Conservation (phyloP, 2,329 filamentous ascomycete species). For the Fusarium illudens region DNA sequence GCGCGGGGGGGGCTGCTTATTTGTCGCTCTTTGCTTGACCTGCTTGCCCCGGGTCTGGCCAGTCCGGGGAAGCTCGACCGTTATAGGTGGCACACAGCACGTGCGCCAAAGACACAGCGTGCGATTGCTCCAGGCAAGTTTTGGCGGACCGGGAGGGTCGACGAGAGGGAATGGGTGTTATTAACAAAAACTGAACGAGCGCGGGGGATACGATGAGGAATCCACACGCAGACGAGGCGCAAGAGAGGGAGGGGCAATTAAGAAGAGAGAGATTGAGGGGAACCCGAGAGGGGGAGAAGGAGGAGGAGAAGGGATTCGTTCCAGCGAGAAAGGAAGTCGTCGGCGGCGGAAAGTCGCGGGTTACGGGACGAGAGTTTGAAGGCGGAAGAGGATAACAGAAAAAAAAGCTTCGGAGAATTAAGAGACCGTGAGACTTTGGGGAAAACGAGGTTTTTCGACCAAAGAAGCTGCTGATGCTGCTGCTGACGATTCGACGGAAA, state of each 20-base stretch:
- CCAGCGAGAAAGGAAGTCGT: neutral
- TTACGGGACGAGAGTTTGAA: constrained; percentile 4
- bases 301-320: neutral
- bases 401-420: constrained; percentile 26
- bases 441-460: neutral
- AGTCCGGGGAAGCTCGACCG: constrained; percentile 14
- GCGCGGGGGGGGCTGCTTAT: constrained; percentile 18
- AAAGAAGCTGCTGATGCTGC: too few relatives aligned
- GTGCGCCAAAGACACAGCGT: constrained; percentile 4
- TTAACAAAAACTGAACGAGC: constrained; percentile 15
- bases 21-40: constrained; percentile 25
- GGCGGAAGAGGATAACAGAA: constrained; percentile 1
- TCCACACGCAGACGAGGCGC: neutral
- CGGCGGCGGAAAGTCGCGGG: constrained; percentile 24
- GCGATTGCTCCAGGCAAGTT: constrained; percentile 31
- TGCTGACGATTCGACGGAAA: constrained; percentile 39
- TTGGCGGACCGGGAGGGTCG: constrained; percentile 7
- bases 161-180: constrained; percentile 2
- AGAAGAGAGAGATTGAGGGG: constrained; percentile 4
- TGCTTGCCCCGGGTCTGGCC: constrained; percentile 25
- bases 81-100: constrained; percentile 19
- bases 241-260: constrained; percentile 32
- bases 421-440: constrained; percentile 2
- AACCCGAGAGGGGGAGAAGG: neutral
- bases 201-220: constrained; percentile 3